These are phyloP conservation scores for Prunus yedoensis DNA, from an alignment of 331 rosid genomes.

Conservation along the genomic window DNA sequence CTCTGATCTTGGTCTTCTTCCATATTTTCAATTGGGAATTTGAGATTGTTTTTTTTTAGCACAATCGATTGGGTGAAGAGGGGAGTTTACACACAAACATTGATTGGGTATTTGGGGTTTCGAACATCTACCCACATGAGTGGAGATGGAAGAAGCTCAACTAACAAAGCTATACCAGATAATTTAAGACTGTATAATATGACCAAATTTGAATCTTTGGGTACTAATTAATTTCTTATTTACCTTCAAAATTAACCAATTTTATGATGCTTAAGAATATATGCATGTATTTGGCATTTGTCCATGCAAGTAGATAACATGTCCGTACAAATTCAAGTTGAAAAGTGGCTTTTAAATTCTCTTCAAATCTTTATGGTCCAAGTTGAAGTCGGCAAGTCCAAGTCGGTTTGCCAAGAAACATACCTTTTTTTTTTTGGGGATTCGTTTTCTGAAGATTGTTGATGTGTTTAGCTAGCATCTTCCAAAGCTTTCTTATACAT, in stretches of 20 bases:
- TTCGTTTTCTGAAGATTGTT: background rate
- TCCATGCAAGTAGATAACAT: background rate
- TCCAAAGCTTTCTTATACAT: too few relatives aligned
- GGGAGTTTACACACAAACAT: too few relatives aligned
- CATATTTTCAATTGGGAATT: background rate
- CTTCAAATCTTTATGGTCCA: background rate
- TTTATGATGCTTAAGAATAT: background rate
- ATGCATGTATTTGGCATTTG: background rate
- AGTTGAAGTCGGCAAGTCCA: background rate
- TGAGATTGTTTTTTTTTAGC: too few relatives aligned
- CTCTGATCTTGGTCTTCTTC: background rate
- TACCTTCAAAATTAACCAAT: too few relatives aligned
- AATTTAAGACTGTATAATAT: too few relatives aligned
- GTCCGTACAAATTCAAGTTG: background rate
- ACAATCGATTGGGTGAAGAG: too few relatives aligned
- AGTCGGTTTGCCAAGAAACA: background rate
- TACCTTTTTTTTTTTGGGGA: too few relatives aligned
- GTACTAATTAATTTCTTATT: too few relatives aligned
- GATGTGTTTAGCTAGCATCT: background rate
- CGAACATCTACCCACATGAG: too few relatives aligned
- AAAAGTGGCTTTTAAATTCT: background rate
- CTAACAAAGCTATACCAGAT: too few relatives aligned
- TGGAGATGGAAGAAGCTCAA: too few relatives aligned
- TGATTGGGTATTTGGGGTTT: fast-evolving
- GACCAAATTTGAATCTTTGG: background rate